Evolutionary conservation across 129 eudicot genomes (phyloP).

Genomic region (Lactuca sativa): DNA sequence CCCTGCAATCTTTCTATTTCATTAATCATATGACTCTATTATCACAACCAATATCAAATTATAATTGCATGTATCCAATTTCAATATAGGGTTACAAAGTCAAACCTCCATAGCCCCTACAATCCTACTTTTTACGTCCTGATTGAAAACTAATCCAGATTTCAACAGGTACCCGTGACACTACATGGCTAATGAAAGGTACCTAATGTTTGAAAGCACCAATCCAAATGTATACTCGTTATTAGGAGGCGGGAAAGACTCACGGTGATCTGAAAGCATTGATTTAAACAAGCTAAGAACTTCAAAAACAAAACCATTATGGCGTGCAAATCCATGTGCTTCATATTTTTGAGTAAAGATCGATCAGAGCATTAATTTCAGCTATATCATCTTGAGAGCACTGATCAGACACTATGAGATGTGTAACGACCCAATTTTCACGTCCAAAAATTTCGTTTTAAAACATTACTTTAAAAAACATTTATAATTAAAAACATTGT

Average conservation of each 20-base stretch:
- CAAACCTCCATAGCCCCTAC: slow-evolving; percentile 39
- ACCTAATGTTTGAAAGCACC: slow-evolving; percentile 35
- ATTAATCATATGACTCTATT: slow-evolving; percentile 1
- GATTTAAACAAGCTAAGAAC: slow-evolving; percentile 14
- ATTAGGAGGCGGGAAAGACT: slow-evolving; percentile 11
- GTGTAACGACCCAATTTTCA: too few species aligned
- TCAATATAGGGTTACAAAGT: slow-evolving; percentile 27
- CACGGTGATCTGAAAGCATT: slow-evolving; percentile 15
- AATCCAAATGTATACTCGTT: slow-evolving; percentile 39
- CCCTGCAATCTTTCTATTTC: too few species aligned
- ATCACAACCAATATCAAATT: slow-evolving; percentile 41
- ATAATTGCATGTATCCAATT: slow-evolving; percentile 35
- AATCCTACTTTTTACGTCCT: slow-evolving; percentile 25
- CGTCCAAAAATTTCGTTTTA: too few species aligned
- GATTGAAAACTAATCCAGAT: too few species aligned
- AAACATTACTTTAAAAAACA: too few species aligned
- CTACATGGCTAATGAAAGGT: slow-evolving; percentile 27
- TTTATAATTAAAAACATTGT: too few species aligned
- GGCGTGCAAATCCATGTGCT: slow-evolving; percentile 24
- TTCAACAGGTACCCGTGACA: slow-evolving; percentile 32
- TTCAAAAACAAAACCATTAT: slow-evolving; percentile 29
- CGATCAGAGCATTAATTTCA: slow-evolving; percentile 22
- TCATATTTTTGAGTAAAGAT: slow-evolving; percentile 44
- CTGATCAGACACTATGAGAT: slow-evolving; percentile 30
- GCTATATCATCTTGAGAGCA: slow-evolving; percentile 28